A percentile compares a stretch with the other conserved stretches of the same genome.
These are phyloP conservation scores for Acacia acuminata DNA, from an alignment of 306 rosid species.

Conservation along the genomic window DNA sequence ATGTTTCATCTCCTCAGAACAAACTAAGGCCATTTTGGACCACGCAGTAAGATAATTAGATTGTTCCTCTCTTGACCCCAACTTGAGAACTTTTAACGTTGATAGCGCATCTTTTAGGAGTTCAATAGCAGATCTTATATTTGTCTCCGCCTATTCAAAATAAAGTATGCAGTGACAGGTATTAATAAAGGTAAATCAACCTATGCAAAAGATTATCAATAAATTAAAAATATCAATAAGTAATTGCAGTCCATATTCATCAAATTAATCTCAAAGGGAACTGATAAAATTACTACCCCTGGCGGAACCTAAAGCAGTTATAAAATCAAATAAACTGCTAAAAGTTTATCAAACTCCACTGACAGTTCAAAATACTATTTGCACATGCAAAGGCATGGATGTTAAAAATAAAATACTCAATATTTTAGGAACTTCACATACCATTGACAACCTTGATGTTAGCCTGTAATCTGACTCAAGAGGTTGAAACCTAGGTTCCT, in stretches of 20 bases:
- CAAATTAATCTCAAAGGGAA: conserved; percentile 19
- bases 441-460: conserved; percentile 61
- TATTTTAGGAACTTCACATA: conserved; percentile 41
- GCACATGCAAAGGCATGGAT: conserved; percentile 21
- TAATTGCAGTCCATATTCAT: conserved; percentile 21
- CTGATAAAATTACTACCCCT: not conserved
- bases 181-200: conserved; percentile 36
- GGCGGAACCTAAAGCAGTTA: not conserved
- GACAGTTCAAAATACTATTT: conserved; percentile 15
- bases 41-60: conserved; percentile 64
- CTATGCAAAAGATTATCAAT: conserved; percentile 9
- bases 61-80: conserved; percentile 68
- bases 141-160: conserved; percentile 67
- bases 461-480: conserved; percentile 72
- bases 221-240: not conserved
- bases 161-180: conserved; percentile 31
- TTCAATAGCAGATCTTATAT: conserved; percentile 67
- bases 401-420: conserved; percentile 18
- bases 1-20: conserved; percentile 79
- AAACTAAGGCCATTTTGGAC: conserved; percentile 59
- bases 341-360: conserved; percentile 17
- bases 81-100: conserved; percentile 62
- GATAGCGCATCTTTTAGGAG: conserved; percentile 65
- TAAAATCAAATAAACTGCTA: not conserved
- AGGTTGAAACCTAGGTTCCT: conserved; percentile 63